Evolutionary conservation across 768 basidiomycete genomes (phyloP), one percentile per base, ranked within the genome.

Genomic region (Artomyces pyxidatus): DNA sequence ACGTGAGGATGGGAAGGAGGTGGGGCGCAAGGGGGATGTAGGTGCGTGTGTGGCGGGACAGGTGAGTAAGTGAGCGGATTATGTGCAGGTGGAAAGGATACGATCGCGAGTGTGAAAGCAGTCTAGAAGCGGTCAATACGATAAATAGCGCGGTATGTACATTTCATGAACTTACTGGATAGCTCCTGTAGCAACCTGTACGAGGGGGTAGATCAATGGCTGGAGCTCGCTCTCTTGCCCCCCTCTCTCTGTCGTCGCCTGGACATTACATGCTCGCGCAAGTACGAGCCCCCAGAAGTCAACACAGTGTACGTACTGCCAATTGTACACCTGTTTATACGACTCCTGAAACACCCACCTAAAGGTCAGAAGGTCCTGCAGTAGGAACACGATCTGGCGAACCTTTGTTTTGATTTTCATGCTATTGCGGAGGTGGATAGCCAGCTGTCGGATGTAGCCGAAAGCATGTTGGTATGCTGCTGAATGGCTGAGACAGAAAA

Each of bases 211-310:
- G 48, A 98, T 85, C 44, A 99, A 71, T n/a, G 88, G 76, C 60
- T 82, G 77, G 49, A 98, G 74, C 52, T 87, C 86, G 62, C 85
- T 91, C 59, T 85, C 85, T 45, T 76, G 65, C 6, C 74, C 71
- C 17, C 70, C 74, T 26, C 72, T 70, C 47, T 74, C 75, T 12
- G 64, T 61, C 50, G 80, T 73, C 2, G 71, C 68, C 58, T 82
- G 70, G 25, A 70, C 68, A 59, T 83, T 80, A 59, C 89, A 94
- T 14, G 90, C 85, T 38, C 83, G 74, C 19, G 83, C 85, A 9
- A 99, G 75, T 9, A 97, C 91, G 37, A 89, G 74, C 35, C 80
- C 77, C 96, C 96, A 99, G 60, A 98, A 98, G 70, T 99, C 96
- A 55, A 99, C 71, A 50, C 83, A 89, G 64, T 99, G 96, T 2